Conservation (phyloP, 164 flowering plant species). For the Nymphaea thermarum region DNA sequence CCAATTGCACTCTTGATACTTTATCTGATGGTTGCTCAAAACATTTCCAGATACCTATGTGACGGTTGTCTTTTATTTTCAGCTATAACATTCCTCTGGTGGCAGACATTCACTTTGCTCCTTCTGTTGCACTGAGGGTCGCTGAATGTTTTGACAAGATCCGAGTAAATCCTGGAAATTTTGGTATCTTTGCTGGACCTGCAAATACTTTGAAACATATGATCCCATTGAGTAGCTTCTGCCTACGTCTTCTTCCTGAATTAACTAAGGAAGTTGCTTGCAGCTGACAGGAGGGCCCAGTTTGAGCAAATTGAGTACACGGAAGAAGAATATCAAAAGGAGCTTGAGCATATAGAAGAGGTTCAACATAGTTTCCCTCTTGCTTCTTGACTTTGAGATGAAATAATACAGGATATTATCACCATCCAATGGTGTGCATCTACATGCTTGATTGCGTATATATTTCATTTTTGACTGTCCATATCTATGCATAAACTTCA, state of each 20-base stretch:
- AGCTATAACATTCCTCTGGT: conserved; percentile 94
- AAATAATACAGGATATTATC: background rate
- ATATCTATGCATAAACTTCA: background rate
- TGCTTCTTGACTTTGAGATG: background rate
- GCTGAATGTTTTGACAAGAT: conserved; percentile 98
- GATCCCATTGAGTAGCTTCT: too few relatives aligned
- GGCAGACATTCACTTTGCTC: conserved; percentile 98
- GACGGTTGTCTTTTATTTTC: conserved; percentile 16
- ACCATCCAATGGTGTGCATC: background rate
- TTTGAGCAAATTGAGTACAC: conserved; percentile 86
- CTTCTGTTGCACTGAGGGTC: conserved; percentile 81
- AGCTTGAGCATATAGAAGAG: conserved; percentile 94
- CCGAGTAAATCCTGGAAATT: conserved; percentile 97
- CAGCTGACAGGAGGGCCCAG: conserved; percentile 98
- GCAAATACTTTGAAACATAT: background rate
- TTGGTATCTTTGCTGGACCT: conserved; percentile 33
- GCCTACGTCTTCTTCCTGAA: background rate
- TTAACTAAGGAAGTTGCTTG: conserved; percentile 14
- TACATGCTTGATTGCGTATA: background rate
- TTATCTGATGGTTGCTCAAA: background rate
- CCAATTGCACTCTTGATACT: background rate
- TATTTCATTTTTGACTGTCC: background rate
- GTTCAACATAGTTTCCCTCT: conserved; percentile 21
- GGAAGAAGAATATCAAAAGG: conserved; percentile 90
- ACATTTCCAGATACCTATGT: background rate